Evolutionary conservation across 2,329 filamentous ascomycete species (phyloP).

Genomic region (Bipolaris oryzae): DNA sequence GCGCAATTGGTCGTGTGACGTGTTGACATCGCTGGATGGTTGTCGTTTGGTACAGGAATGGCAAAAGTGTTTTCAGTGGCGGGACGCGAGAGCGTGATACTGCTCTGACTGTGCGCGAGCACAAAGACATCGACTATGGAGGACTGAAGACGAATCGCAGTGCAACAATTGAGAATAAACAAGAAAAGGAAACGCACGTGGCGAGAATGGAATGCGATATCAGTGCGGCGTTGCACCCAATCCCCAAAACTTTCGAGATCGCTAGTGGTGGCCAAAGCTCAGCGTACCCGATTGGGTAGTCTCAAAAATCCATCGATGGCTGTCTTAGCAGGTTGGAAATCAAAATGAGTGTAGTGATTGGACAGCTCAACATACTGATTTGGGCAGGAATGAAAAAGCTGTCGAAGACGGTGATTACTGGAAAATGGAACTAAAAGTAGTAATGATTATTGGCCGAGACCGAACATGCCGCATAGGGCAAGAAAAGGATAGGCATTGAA

Average conservation of each 20-base stretch:
- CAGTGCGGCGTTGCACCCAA: neutral
- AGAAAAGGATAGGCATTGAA: neutral
- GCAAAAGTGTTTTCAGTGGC: conserved; percentile 56
- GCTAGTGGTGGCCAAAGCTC: conserved; percentile 12
- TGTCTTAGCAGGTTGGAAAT: neutral
- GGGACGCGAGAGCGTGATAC: conserved; percentile 37
- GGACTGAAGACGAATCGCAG: neutral
- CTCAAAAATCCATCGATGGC: neutral
- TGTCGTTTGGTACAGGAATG: conserved; percentile 75
- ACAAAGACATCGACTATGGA: conserved; percentile 38
- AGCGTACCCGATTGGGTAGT: conserved; percentile 1
- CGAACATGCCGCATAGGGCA: neutral
- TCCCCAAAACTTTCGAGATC: conserved; percentile 14
- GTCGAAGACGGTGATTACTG: conserved; percentile 4
- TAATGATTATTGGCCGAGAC: neutral
- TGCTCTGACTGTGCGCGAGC: conserved; percentile 38
- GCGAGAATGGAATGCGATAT: neutral
- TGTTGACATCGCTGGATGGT: conserved; percentile 58
- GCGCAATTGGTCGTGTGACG: conserved; percentile 22
- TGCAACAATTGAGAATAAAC: neutral
- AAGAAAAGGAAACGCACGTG: neutral
- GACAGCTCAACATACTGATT: neutral
- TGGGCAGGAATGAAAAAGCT: neutral
- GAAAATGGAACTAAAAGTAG: neutral
- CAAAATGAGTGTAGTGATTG: neutral